A percentile compares a stretch with the other conserved stretches of the same genome.
Evolutionary conservation across 2,329 filamentous ascomycete species (phyloP).

Genomic region (Akanthomyces uredinophilus): DNA sequence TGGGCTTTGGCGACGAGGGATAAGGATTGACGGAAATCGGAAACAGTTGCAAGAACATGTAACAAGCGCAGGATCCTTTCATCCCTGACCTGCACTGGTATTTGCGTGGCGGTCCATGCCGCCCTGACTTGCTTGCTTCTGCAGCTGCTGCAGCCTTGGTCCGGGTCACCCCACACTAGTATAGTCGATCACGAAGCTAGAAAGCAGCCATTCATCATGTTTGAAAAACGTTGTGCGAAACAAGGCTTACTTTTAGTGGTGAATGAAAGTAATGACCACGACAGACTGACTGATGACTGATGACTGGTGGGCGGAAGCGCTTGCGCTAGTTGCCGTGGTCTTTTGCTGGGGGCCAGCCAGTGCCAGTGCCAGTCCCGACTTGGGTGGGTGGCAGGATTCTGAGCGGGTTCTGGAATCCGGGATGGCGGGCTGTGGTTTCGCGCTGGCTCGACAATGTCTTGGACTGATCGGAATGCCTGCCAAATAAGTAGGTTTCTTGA

Average conservation of each 20-base stretch:
- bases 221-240: not conserved
- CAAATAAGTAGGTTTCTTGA: too few relatives aligned
- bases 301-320: conserved; percentile 10
- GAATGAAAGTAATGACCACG: not conserved
- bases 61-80: not conserved
- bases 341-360: conserved; percentile 4
- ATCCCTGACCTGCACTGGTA: not conserved
- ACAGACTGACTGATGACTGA: not conserved
- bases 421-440: not conserved
- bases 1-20: not conserved
- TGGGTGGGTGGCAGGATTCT: not conserved
- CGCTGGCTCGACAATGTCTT: not conserved
- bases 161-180: not conserved
- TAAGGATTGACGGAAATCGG: not conserved
- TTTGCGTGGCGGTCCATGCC: not conserved
- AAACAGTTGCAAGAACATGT: not conserved
- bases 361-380: not conserved
- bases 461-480: not conserved
- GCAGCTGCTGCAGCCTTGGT: not conserved
- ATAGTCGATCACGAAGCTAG: not conserved
- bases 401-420: not conserved
- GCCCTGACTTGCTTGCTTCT: conserved; percentile 3
- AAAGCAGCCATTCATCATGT: not conserved
- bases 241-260: not conserved
- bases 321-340: conserved; percentile 8